Percentiles rank a stretch among this genome's conserved stretches.
phyloP scores from a whole-genome alignment of 78 protist genomes.

The Dictyostelium citrinum region DNA sequence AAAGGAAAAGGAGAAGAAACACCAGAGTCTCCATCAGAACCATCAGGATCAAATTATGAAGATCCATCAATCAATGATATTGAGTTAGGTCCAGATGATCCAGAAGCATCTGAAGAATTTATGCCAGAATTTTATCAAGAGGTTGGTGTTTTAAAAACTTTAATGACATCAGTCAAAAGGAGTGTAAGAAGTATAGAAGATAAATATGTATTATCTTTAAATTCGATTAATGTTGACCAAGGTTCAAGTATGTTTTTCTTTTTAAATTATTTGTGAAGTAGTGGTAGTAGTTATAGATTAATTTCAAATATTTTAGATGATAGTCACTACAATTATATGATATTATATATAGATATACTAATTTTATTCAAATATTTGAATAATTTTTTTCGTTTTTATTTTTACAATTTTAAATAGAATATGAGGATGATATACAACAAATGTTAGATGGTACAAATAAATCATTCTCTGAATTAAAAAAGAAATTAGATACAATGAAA shows the following conservation, averaged over 20 bases:
- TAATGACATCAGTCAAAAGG: conserved; percentile 66
- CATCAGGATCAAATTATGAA: background rate
- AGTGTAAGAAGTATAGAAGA: conserved; percentile 76
- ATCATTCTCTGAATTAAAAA: conserved; percentile 67
- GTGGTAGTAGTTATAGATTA: no score
- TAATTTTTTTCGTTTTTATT: background rate
- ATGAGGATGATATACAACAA: conserved; percentile 71
- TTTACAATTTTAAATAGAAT: background rate
- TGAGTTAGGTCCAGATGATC: conserved; percentile 46
- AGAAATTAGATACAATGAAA: conserved; percentile 76
- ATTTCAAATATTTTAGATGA: no score
- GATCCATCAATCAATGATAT: conserved; percentile 22
- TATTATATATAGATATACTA: no score
- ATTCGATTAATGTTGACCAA: conserved; percentile 77
- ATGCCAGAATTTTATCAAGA: conserved; percentile 82
- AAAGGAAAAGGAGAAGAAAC: conserved; percentile 45
- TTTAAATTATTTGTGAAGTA: no score
- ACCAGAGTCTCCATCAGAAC: background rate
- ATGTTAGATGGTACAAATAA: conserved; percentile 77
- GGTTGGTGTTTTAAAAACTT: conserved; percentile 59
- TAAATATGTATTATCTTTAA: conserved; percentile 50
- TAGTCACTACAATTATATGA: no score
- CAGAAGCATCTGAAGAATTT: conserved; percentile 47
- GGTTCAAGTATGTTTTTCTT: conserved; percentile 59
- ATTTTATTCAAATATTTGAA: background rate